Percentiles rank a stretch among this genome's conserved stretches.
These are phyloP conservation scores for Beauveria australis DNA, from an alignment of 2,329 filamentous ascomycete genomes.

Conservation along the genomic window DNA sequence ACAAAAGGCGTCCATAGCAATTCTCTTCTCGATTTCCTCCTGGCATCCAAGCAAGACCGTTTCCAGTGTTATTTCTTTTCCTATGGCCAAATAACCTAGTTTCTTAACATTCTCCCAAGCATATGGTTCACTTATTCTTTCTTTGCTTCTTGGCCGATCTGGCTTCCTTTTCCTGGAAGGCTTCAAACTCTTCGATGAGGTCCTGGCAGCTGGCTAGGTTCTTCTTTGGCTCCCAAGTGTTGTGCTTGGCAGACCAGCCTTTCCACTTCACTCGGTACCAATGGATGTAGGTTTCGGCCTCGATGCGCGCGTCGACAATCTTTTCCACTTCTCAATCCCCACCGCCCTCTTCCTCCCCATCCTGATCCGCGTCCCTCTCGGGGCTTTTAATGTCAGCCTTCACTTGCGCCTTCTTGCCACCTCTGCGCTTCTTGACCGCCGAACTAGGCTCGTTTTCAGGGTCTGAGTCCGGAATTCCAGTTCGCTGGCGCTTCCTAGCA, in stretches of 20 bases:
- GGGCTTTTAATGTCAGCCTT: slow-evolving; percentile 2
- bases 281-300: slow-evolving; percentile 28
- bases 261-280: slow-evolving; percentile 48
- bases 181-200: slow-evolving; percentile 30
- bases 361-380: slow-evolving; percentile 13
- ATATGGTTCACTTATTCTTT: neutral
- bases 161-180: neutral
- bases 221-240: slow-evolving; percentile 45
- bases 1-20: neutral
- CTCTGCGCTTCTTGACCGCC: neutral
- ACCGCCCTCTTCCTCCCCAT: neutral
- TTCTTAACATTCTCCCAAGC: too few relatives aligned
- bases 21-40: neutral
- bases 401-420: neutral
- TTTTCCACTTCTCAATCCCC: slow-evolving; percentile 39
- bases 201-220: slow-evolving; percentile 33
- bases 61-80: neutral
- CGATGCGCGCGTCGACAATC: slow-evolving; percentile 34
- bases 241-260: slow-evolving; percentile 33
- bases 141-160: neutral
- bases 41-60: neutral
- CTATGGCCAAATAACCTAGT: neutral
- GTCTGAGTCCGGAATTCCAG: neutral
- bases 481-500: neutral
- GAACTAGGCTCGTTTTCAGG: neutral